Base-by-base conservation (phyloP, 495 filamentous ascomycete species). In the Penicillium riverlandense region DNA sequence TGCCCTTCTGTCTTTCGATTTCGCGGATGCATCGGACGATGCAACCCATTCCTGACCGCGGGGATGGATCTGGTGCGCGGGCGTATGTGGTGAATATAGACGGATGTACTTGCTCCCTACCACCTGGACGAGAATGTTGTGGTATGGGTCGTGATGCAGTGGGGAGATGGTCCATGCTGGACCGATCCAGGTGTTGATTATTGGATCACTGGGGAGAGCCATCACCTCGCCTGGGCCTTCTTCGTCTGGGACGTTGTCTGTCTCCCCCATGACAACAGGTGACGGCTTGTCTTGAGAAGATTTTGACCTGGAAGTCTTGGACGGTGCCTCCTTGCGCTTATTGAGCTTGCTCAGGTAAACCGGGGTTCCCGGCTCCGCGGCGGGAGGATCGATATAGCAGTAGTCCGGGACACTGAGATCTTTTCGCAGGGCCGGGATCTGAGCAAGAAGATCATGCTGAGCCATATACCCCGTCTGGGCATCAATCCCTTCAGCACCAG, bases 151-250 rank as follows among this genome's bases (percentile, higher is more conserved):
- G 14, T 88, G 91, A 60, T 98, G 92, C 13, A 96, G 65, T 6
- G 94, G 92, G 0, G 87, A 94, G 34, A 96, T 89, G 2, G 92
- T 97, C 37, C 82, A 83, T 0, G 79, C 66, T 0, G 92, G 92
- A 0, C 92, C 92, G 42, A 97, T 84, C 92, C 92, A 98, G 4
- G 86, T 89, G 59, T 98, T 96, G n/a, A 72, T 69, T 7, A 75
- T 61, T 0, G 72, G 69, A 33, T 71, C 62, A 11, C 41, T 51
- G 7, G 66, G 58, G 27, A 58, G 35, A 11, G 28, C 47, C 10
- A 53, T 40, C 1, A 40, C 32, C 6, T 55, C 47, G 12, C 39
- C 39, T 7, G 31, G 16, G 31, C 2, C 6, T 22, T 3, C 22
- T 22, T 22, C 22, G 1, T 59, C 44, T 13, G 53, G 49, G 0